Evolutionary conservation across 2,329 filamentous ascomycete species (phyloP).

Genomic region (Fusarium chlamydosporum): DNA sequence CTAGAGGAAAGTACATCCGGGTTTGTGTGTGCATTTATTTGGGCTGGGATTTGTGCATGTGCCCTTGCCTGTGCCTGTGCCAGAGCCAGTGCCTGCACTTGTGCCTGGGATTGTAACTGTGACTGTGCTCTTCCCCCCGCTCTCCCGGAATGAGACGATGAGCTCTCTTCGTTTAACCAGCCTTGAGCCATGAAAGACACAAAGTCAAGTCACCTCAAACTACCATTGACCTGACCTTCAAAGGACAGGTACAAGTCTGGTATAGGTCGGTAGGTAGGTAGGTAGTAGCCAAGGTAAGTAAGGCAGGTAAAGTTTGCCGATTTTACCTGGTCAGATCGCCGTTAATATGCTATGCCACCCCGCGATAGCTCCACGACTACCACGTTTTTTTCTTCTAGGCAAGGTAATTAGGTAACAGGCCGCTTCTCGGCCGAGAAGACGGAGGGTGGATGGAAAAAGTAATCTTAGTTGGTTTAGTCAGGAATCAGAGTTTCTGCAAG

Average conservation of each 20-base stretch:
- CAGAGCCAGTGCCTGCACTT: conserved; percentile 4
- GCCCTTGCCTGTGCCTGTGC: background rate
- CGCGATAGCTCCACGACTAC: conserved; percentile 33
- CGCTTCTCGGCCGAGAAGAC: conserved; percentile 42
- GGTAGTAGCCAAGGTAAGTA: conserved; percentile 7
- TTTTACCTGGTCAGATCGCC: conserved; percentile 31
- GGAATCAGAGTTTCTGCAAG: conserved; percentile 32
- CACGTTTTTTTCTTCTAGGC: conserved; percentile 13
- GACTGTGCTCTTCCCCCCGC: conserved; percentile 23
- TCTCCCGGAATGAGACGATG: conserved; percentile 40
- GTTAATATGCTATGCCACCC: conserved; percentile 20
- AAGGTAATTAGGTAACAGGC: conserved; percentile 1
- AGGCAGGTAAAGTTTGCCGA: conserved; percentile 4
- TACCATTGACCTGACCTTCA: background rate
- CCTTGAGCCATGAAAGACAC: conserved; percentile 37
- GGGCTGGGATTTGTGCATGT: conserved; percentile 10
- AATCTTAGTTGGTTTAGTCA: conserved; percentile 25
- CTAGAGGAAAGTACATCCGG: conserved; percentile 22
- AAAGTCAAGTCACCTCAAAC: conserved; percentile 1
- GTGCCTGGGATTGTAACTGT: conserved; percentile 10
- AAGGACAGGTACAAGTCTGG: background rate
- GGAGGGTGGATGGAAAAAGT: conserved; percentile 22
- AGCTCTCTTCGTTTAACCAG: conserved; percentile 45
- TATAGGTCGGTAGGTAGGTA: background rate
- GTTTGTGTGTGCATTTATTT: conserved; percentile 6